These are phyloP conservation scores for Vitis hybrid DNA, from an alignment of 177 flowering plant species.

Conservation along the genomic window DNA sequence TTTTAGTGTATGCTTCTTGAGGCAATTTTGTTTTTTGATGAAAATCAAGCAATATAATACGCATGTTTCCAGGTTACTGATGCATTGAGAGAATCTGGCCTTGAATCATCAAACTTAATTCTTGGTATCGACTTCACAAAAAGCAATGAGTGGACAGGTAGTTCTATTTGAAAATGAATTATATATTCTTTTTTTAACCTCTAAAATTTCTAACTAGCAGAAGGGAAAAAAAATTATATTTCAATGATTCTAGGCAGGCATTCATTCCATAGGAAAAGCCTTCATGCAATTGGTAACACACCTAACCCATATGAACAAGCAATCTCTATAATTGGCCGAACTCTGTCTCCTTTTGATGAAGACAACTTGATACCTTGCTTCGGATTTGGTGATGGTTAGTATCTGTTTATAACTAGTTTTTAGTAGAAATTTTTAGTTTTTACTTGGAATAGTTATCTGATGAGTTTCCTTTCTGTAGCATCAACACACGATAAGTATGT, in stretches of 20 bases:
- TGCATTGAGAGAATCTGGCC: constrained; percentile 79
- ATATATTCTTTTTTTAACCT: neutral
- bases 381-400: constrained; percentile 96
- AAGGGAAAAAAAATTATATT: neutral
- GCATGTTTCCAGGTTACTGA: constrained; percentile 55
- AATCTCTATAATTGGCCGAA: constrained; percentile 83
- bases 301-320: constrained; percentile 95
- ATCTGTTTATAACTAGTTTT: neutral
- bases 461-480: constrained; percentile 36
- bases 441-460: constrained; percentile 5
- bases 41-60: neutral
- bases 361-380: constrained; percentile 92
- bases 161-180: neutral
- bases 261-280: constrained; percentile 76
- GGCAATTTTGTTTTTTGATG: no score
- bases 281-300: constrained; percentile 63
- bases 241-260: constrained; percentile 48
- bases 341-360: constrained; percentile 87
- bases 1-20: neutral
- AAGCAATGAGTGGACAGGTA: constrained; percentile 96
- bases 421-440: neutral
- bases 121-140: constrained; percentile 89
- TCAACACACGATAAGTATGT: constrained; percentile 76
- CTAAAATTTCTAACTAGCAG: neutral
- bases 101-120: constrained; percentile 87